Evolutionary conservation across 164 flowering plant species (phyloP).

Genomic region (Tinospora cordifolia): DNA sequence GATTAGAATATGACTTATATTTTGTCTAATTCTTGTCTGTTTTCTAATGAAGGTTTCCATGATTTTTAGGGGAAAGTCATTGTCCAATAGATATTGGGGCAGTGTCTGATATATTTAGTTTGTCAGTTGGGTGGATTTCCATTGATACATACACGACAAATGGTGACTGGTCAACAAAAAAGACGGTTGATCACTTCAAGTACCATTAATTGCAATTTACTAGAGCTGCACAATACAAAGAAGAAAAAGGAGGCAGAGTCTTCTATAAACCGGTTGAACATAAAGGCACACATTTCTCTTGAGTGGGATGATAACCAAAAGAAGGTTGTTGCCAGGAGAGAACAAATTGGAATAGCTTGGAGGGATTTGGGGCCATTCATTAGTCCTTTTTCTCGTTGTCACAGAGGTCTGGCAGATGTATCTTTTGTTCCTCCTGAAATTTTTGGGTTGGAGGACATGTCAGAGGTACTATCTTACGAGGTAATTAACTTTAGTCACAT

Average conservation of each 20-base stretch:
- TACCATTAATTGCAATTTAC: constrained; percentile 32
- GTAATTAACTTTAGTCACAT: constrained; percentile 32
- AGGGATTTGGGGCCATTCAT: constrained; percentile 54
- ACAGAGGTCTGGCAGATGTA: constrained; percentile 54
- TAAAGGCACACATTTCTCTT: constrained; percentile 49
- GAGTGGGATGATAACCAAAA: constrained; percentile 56
- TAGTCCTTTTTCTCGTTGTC: constrained; percentile 27
- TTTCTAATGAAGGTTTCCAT: constrained; percentile 7
- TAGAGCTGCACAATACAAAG: constrained; percentile 37
- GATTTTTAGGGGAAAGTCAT: not conserved
- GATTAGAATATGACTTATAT: no score
- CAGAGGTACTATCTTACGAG: constrained; percentile 61
- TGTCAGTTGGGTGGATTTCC: not conserved
- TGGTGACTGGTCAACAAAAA: constrained; percentile 75
- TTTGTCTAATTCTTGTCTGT: no score
- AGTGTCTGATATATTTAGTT: not conserved
- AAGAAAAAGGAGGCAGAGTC: constrained; percentile 37
- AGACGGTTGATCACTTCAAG: constrained; percentile 45
- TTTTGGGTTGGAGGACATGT: constrained; percentile 51
- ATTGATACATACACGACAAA: constrained; percentile 20
- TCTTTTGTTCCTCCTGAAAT: constrained; percentile 49
- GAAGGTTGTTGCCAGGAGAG: constrained; percentile 59
- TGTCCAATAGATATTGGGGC: constrained; percentile 6
- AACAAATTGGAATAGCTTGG: constrained; percentile 59
- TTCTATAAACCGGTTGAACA: constrained; percentile 24